A percentile compares a stretch with the other conserved stretches of the same genome.
Evolutionary conservation across 108 stramenopile species (phyloP).

Genomic region (Bacterosira constricta): DNA sequence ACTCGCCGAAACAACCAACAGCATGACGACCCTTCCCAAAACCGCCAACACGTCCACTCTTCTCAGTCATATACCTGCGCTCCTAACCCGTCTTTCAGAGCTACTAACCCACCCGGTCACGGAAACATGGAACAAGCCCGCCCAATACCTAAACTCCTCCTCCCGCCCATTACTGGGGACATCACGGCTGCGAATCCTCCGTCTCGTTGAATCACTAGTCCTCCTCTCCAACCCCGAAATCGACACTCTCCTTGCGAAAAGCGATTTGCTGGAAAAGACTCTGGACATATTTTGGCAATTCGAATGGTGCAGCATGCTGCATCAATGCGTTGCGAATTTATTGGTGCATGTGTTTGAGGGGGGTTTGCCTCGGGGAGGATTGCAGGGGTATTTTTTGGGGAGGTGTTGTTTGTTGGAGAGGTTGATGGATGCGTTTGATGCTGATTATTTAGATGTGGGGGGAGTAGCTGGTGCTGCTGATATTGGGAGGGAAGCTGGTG

Average conservation of each 20-base stretch:
- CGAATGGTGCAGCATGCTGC: constrained; percentile 94
- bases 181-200: constrained; percentile 79
- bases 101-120: constrained; percentile 60
- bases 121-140: constrained; percentile 60
- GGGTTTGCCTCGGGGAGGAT: constrained; percentile 61
- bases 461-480: background rate
- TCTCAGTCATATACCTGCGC: constrained; percentile 51
- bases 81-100: constrained; percentile 49
- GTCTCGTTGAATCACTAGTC: constrained; percentile 84
- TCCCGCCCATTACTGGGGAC: constrained; percentile 75
- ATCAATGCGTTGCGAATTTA: constrained; percentile 92
- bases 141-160: constrained; percentile 61
- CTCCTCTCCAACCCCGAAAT: constrained; percentile 70
- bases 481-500: background rate
- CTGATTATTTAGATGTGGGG: background rate
- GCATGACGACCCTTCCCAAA: constrained; percentile 26
- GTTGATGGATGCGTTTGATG: constrained; percentile 83
- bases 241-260: constrained; percentile 68
- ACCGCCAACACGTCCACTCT: constrained; percentile 57
- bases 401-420: constrained; percentile 82
- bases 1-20: no score
- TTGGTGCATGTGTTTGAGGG: constrained; percentile 92
- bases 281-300: constrained; percentile 94
- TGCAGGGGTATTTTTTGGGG: constrained; percentile 86
- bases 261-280: constrained; percentile 76